Percentiles rank a stretch among this genome's conserved stretches.
phyloP scores from a whole-genome alignment of 345 rosid species.

The Eucalyptus leucophloia region DNA sequence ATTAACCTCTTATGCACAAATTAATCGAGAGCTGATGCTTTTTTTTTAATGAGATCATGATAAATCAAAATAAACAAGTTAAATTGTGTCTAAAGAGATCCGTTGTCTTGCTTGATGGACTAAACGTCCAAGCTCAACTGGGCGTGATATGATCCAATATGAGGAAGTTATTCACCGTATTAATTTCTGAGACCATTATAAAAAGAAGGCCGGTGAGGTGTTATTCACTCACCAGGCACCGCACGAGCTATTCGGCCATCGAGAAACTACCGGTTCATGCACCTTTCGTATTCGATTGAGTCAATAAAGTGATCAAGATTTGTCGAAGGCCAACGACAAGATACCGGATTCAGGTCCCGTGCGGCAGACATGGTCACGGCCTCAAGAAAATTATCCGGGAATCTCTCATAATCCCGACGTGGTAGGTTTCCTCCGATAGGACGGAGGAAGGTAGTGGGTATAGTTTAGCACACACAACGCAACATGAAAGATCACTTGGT shows the following conservation, averaged over 20 bases:
- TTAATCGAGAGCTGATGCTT: fast-evolving
- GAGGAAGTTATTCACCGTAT: no score
- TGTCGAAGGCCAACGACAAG: background rate
- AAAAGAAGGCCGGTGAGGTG: background rate
- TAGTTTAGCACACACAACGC: background rate
- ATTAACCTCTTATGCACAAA: no score
- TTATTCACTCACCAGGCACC: background rate
- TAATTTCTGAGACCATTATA: background rate
- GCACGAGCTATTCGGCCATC: background rate
- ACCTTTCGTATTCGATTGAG: background rate
- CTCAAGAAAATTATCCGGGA: background rate
- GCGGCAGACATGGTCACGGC: no score
- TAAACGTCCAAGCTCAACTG: fast-evolving
- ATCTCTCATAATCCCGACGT: background rate
- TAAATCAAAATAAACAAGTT: no score
- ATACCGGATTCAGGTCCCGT: background rate
- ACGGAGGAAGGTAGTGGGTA: background rate
- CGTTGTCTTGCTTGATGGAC: fast-evolving
- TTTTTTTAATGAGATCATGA: fast-evolving
- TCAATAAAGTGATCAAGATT: background rate
- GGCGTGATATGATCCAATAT: no score
- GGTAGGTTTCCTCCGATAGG: background rate
- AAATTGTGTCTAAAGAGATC: fast-evolving
- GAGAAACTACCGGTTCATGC: fast-evolving
- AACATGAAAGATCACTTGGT: background rate